Conservation (phyloP, 331 rosid genomes). For the Stylosanthes scabra region DNA sequence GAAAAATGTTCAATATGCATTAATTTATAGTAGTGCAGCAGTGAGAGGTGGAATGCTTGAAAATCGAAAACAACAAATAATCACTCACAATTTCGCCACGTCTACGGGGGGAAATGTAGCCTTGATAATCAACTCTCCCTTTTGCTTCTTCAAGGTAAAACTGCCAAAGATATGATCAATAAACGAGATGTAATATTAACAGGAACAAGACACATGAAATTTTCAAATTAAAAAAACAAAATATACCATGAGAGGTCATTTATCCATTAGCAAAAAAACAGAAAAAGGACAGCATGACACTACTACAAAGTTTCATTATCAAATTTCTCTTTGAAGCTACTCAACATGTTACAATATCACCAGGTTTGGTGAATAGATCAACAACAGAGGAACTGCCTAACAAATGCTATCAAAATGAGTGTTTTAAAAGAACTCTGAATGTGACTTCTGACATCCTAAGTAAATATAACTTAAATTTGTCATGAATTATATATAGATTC, state of each 20-base stretch:
- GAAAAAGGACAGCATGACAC: not conserved
- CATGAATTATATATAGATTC: constrained; percentile 1
- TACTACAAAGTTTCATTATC: constrained; percentile 12
- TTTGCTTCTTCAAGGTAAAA: constrained; percentile 94
- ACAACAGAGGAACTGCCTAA: constrained; percentile 5
- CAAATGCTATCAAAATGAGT: constrained; percentile 19
- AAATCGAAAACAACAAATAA: constrained; percentile 16
- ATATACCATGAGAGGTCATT: constrained; percentile 3
- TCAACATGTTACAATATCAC: constrained; percentile 14
- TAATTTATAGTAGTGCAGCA: constrained; percentile 8
- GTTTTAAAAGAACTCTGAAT: constrained; percentile 30
- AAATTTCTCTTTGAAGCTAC: constrained; percentile 31
- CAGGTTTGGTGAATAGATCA: not conserved
- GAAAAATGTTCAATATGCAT: constrained; percentile 8
- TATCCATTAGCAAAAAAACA: constrained; percentile 2
- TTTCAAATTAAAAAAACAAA: constrained; percentile 22
- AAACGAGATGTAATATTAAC: constrained; percentile 6
- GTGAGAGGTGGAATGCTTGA: not conserved
- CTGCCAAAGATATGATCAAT: constrained; percentile 51
- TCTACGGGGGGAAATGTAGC: constrained; percentile 83
- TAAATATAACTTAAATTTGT: constrained; percentile 2
- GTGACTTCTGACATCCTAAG: constrained; percentile 15
- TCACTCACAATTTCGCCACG: constrained; percentile 79
- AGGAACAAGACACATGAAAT: constrained; percentile 13
- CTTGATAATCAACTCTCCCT: constrained; percentile 92